phyloP scores from a whole-genome alignment of 2,329 filamentous ascomycete species.

The Meredithiella fracta region DNA sequence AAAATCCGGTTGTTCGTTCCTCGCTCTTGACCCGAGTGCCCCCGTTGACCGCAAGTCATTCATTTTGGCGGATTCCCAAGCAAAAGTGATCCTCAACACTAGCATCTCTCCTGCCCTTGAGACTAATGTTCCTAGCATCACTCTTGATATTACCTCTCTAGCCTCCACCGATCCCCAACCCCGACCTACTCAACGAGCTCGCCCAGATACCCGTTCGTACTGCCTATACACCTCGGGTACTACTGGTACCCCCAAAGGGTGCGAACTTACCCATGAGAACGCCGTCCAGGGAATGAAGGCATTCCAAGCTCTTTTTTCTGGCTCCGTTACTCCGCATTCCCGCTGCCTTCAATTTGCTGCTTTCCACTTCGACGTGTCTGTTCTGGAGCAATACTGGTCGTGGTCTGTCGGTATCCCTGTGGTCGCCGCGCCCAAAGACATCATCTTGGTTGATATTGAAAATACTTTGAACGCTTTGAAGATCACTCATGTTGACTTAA shows the following conservation, averaged over 20 bases:
- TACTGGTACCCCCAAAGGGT: slow-evolving; percentile 74
- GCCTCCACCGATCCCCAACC: background rate
- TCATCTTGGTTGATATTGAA: slow-evolving; percentile 71
- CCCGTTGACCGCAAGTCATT: slow-evolving; percentile 59
- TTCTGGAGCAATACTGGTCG: slow-evolving; percentile 88
- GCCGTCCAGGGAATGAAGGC: slow-evolving; percentile 77
- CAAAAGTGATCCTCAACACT: slow-evolving; percentile 45
- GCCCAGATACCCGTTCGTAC: slow-evolving; percentile 49
- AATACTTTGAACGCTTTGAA: slow-evolving; percentile 51
- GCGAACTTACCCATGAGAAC: slow-evolving; percentile 76
- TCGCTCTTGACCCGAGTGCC: slow-evolving; percentile 62
- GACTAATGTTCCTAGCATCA: slow-evolving; percentile 20
- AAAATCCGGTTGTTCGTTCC: slow-evolving; percentile 66
- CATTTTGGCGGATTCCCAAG: slow-evolving; percentile 57
- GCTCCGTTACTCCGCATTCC: slow-evolving; percentile 56
- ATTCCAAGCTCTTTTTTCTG: slow-evolving; percentile 61
- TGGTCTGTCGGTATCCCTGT: slow-evolving; percentile 83
- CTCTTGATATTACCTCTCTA: slow-evolving; percentile 21
- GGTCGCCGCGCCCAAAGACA: slow-evolving; percentile 63
- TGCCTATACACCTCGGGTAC: slow-evolving; percentile 80
- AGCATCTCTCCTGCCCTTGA: slow-evolving; percentile 6
- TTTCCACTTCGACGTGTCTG: slow-evolving; percentile 86
- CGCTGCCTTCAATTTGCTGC: slow-evolving; percentile 87
- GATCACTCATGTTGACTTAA: slow-evolving; percentile 85
- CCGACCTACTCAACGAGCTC: background rate